phyloP scores from a whole-genome alignment of 345 rosid genomes.

The Eucalyptus cloeziana region DNA sequence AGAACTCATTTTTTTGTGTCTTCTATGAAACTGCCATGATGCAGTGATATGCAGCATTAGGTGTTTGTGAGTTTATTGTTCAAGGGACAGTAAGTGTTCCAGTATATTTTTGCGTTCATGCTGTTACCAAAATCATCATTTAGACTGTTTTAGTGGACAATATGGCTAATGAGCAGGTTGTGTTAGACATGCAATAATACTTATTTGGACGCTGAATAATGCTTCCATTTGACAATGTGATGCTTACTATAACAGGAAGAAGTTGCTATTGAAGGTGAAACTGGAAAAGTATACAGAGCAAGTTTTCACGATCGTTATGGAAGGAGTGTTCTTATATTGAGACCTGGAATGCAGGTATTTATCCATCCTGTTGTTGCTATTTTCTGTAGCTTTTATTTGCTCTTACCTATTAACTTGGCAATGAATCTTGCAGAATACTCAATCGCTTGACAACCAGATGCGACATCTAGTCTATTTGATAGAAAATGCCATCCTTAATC shows the following conservation, averaged over 20 bases:
- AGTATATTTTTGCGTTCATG: not conserved
- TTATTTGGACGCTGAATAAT: not conserved
- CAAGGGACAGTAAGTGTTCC: not conserved
- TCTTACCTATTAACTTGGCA: not conserved
- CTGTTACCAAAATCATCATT: not conserved
- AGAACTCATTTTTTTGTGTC: not conserved
- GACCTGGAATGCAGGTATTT: constrained; percentile 83
- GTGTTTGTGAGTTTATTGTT: not conserved
- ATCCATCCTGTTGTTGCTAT: not conserved
- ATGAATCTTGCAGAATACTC: constrained; percentile 57
- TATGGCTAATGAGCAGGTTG: not conserved
- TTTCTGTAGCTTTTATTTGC: not conserved
- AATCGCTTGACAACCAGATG: constrained; percentile 48
- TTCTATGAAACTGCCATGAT: not conserved
- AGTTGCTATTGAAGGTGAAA: constrained; percentile 81
- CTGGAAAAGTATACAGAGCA: constrained; percentile 84
- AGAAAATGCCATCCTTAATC: constrained; percentile 85
- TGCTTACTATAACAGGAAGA: constrained; percentile 28
- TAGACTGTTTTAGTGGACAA: not conserved
- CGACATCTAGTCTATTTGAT: constrained; percentile 80
- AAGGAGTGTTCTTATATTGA: constrained; percentile 73
- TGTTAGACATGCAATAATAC: not conserved
- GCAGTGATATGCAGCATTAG: not conserved
- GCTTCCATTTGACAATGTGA: not conserved
- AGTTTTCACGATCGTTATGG: constrained; percentile 78